phyloP scores from a whole-genome alignment of 192 early-diverging fungal genomes.

The Coemansia sp. region DNA sequence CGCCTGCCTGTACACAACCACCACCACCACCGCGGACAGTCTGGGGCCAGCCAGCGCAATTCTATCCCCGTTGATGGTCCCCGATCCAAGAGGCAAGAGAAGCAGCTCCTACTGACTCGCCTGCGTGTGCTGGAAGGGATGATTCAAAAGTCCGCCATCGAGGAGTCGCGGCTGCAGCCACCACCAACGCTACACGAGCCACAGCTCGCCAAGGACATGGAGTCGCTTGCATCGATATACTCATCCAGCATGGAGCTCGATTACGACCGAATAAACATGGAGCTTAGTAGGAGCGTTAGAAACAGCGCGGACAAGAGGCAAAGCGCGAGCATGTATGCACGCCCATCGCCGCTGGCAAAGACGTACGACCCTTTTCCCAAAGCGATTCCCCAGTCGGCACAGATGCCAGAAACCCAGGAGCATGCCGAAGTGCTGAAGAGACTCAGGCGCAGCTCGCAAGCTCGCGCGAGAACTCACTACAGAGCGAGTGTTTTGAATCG shows the following conservation, averaged over 20 bases:
- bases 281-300: slow-evolving; percentile 19
- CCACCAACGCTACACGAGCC: slow-evolving; percentile 20
- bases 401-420: background rate
- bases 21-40: slow-evolving; percentile 11
- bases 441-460: slow-evolving; percentile 33
- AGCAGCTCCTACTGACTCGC: slow-evolving; percentile 29
- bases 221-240: slow-evolving; percentile 39
- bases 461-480: slow-evolving; percentile 23
- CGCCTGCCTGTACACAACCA: slow-evolving; percentile 15
- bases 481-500: slow-evolving; percentile 34
- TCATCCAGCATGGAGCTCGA: slow-evolving; percentile 42
- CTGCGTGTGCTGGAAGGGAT: slow-evolving; percentile 47
- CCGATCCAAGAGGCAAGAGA: slow-evolving; percentile 14
- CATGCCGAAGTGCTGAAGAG: slow-evolving; percentile 25
- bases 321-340: background rate
- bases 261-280: slow-evolving; percentile 32
- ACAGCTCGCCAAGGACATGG: slow-evolving; percentile 26
- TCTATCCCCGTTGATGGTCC: slow-evolving; percentile 7
- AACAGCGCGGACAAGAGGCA: slow-evolving; percentile 9
- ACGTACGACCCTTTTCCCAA: background rate
- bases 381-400: background rate
- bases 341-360: slow-evolving; percentile 1
- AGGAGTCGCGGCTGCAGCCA: slow-evolving; percentile 44
- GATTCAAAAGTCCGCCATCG: slow-evolving; percentile 41
- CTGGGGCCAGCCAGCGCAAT: slow-evolving; percentile 17